These are phyloP conservation scores for Smithsoniella earleae DNA, from an alignment of 163 green algal genomes.

Conservation along the genomic window DNA sequence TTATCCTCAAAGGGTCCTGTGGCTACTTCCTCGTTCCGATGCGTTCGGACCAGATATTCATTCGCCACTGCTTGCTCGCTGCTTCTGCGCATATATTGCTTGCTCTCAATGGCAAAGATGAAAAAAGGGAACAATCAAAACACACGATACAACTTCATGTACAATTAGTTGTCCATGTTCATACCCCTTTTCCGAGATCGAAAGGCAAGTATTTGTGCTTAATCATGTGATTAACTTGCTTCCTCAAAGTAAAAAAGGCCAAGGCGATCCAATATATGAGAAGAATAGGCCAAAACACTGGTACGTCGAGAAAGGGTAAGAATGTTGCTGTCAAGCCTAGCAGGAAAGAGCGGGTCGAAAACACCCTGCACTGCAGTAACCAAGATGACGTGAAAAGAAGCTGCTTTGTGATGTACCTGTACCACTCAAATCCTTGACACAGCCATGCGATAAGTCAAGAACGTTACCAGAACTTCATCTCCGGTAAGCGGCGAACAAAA, in stretches of 20 bases:
- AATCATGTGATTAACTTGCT: conserved; percentile 98
- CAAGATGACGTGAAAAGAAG: background rate
- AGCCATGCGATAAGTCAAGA: too few species aligned
- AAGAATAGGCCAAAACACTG: conserved; percentile 98
- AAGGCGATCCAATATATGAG: conserved; percentile 93
- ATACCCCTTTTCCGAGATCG: conserved; percentile 85
- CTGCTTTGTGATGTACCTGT: background rate
- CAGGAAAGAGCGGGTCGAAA: conserved; percentile 50
- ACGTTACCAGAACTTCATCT: conserved; percentile 98
- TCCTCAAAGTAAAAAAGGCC: conserved; percentile 96
- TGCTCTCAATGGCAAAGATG: too few species aligned
- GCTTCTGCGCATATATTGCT: too few species aligned
- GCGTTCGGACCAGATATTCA: too few species aligned
- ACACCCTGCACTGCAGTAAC: background rate
- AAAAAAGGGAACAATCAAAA: too few species aligned
- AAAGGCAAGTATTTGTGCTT: conserved; percentile 97
- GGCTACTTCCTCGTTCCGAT: too few species aligned
- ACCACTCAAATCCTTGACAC: too few species aligned
- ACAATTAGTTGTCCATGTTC: background rate
- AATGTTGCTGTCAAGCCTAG: conserved; percentile 85
- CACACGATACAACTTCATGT: too few species aligned
- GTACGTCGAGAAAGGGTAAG: conserved; percentile 90
- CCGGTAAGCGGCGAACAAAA: conserved; percentile 88
- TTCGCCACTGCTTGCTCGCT: too few species aligned
- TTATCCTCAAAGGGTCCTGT: too few species aligned